Evolutionary conservation across 495 filamentous ascomycete genomes (phyloP).

Genomic region (Filosporella fistucella): DNA sequence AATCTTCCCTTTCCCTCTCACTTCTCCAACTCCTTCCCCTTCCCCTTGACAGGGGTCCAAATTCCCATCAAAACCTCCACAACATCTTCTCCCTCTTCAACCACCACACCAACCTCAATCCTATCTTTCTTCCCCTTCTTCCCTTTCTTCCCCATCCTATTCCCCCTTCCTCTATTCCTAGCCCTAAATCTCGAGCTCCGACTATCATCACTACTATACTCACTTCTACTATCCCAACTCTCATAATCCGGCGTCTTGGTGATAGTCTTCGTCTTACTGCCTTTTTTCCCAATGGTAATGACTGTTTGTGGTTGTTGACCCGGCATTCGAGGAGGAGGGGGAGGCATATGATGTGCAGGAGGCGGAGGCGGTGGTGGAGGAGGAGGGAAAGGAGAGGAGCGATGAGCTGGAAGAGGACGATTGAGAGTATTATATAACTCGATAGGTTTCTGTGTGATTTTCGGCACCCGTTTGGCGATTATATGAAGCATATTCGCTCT

Average conservation of each 20-base stretch:
- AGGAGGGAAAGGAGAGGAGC: no score
- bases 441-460: not conserved
- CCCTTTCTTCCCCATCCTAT: not conserved
- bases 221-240: constrained; percentile 4
- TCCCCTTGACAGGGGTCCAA: constrained; percentile 13
- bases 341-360: not conserved
- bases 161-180: not conserved
- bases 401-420: not conserved
- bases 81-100: constrained; percentile 15
- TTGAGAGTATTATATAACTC: constrained; percentile 13
- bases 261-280: not conserved
- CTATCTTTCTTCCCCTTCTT: not conserved
- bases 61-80: constrained; percentile 13
- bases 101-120: constrained; percentile 4
- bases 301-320: not conserved
- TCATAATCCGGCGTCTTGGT: not conserved
- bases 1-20: not conserved
- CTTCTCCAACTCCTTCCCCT: constrained; percentile 3
- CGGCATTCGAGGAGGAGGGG: not conserved
- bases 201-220: not conserved
- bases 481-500: constrained; percentile 13
- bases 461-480: constrained; percentile 10
- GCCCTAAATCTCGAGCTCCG: not conserved
- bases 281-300: not conserved
- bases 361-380: not conserved